Evolutionary conservation across 768 basidiomycete species (phyloP), one percentile per base, ranked within the genome.

Genomic region (Dioszegia aurantiaca): DNA sequence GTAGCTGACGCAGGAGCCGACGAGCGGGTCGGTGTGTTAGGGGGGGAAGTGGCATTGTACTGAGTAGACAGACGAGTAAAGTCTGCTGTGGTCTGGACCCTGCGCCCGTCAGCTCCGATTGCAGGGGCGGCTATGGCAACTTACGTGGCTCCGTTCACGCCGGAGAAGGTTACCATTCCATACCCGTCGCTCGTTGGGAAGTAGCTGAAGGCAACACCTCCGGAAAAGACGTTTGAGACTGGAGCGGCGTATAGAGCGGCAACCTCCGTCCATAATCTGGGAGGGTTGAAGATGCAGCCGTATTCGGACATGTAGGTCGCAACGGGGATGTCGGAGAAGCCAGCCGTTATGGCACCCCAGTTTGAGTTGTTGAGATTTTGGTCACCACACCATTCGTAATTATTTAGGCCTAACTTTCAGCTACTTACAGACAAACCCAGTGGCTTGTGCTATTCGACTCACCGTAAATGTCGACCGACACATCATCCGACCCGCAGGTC

Each of bases 291-390:
- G 41, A 68, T 67, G 43, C 45, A 74, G 56, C 90, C 88, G 55
- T 83, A 94, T 81, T 90, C 89, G 72, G 88, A 87, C 79, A 94
- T 89, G 80, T 94, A 93, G 9, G 90, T 89, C 1, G 84, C 84
- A 26, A 93, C 83, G 58, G 88, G 88, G 75, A 78, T 58, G 58
- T 72, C 56, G 17, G 84, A 87, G 60, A 77, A 77, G 17, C 68
- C 73, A 30, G 70, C 62, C 26, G 73, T 72, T 43, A 77, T 77
- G 40, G 66, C 60, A 37, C 70, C 54, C 75, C 74, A 77, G 9
- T 83, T 80, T 75, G 88, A 90, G 4, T 74, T 73, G 53, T 82
- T 67, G 72, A 84, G 84, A 10, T 78, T 83, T 3, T 83, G 83
- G 61, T 82, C 78, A 39, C 90, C 90, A 73, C 90, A 91, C 87